phyloP scores from a whole-genome alignment of 2,329 filamentous ascomycete genomes.

The Aspergillus carbonarius region DNA sequence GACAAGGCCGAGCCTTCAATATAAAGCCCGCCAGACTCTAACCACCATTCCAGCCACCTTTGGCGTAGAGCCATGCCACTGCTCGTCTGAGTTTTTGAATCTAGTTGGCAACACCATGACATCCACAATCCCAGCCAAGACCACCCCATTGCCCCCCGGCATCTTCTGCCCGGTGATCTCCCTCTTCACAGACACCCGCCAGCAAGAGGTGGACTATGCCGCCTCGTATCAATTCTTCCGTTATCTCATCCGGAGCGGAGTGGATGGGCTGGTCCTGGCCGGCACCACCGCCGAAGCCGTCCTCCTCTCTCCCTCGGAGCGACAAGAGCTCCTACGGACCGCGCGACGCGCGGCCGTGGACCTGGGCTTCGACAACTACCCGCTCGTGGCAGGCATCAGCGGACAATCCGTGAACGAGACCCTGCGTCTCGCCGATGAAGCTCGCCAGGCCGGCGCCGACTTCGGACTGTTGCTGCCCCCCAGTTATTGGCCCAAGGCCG shows the following conservation, averaged over 20 bases:
- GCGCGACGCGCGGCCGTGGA: slow-evolving; percentile 40
- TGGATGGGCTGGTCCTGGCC: slow-evolving; percentile 47
- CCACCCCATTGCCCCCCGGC: slow-evolving; percentile 42
- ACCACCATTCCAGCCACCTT: too few species aligned
- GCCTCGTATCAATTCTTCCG: slow-evolving; percentile 48
- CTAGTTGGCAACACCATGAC: too few species aligned
- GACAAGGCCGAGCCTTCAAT: slow-evolving; percentile 6
- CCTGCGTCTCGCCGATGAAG: slow-evolving; percentile 42
- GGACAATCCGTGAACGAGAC: slow-evolving; percentile 42
- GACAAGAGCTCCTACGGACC: slow-evolving; percentile 43
- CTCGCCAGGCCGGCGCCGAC: slow-evolving; percentile 39
- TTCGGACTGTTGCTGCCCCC: slow-evolving; percentile 43
- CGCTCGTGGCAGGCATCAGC: slow-evolving; percentile 45
- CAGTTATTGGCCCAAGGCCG: slow-evolving; percentile 42
- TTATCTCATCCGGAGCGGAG: slow-evolving; percentile 44
- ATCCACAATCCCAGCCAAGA: slow-evolving; percentile 37
- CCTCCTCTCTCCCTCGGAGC: slow-evolving; percentile 43
- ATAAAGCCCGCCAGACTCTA: too few species aligned
- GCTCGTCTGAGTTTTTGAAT: too few species aligned
- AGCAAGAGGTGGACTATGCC: slow-evolving; percentile 46
- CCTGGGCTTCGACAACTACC: slow-evolving; percentile 34
- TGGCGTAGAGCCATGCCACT: too few species aligned
- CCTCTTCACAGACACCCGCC: slow-evolving; percentile 43
- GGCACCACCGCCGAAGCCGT: slow-evolving; percentile 52
- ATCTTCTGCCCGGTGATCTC: slow-evolving; percentile 52